A percentile compares a stretch with the other conserved stretches of the same genome.
Evolutionary conservation across 768 basidiomycete species (phyloP).

Genomic region (Boletus pseudo-olivaceus): DNA sequence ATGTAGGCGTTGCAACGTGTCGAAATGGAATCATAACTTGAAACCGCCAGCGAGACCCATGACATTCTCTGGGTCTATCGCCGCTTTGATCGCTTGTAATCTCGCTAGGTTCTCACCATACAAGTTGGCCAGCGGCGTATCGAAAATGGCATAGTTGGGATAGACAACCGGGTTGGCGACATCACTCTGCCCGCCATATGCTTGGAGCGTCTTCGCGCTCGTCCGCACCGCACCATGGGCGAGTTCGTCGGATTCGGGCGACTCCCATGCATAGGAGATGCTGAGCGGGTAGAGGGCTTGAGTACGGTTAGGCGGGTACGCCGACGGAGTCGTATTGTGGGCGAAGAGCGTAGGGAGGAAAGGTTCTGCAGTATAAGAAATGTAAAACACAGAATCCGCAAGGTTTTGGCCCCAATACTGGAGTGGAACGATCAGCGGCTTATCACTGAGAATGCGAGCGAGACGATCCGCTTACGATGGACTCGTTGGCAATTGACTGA

Average conservation of each 20-base stretch:
- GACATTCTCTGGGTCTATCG: constrained; percentile 51
- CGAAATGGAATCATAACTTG: constrained; percentile 37
- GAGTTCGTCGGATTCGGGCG: not conserved
- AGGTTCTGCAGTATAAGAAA: constrained; percentile 40
- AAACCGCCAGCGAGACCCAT: constrained; percentile 67
- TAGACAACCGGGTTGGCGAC: constrained; percentile 39
- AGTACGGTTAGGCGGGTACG: constrained; percentile 44
- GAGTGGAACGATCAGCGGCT: constrained; percentile 2
- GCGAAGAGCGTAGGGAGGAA: constrained; percentile 44
- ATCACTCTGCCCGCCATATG: constrained; percentile 19
- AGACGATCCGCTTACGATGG: constrained; percentile 7
- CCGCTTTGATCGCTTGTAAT: constrained; percentile 40
- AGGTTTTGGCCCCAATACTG: constrained; percentile 12
- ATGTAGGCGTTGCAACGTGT: not conserved
- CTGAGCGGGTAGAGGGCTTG: constrained; percentile 40
- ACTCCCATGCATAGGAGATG: constrained; percentile 35
- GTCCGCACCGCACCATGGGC: constrained; percentile 36
- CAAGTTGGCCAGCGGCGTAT: constrained; percentile 44
- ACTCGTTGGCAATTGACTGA: constrained; percentile 14
- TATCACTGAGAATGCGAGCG: not conserved
- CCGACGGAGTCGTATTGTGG: constrained; percentile 36
- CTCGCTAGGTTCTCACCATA: constrained; percentile 42
- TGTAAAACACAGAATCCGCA: not conserved
- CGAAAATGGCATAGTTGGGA: constrained; percentile 54
- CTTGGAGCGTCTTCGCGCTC: constrained; percentile 37